Evolutionary conservation across 306 rosid genomes (phyloP).

Genomic region (Prunus salicina): DNA sequence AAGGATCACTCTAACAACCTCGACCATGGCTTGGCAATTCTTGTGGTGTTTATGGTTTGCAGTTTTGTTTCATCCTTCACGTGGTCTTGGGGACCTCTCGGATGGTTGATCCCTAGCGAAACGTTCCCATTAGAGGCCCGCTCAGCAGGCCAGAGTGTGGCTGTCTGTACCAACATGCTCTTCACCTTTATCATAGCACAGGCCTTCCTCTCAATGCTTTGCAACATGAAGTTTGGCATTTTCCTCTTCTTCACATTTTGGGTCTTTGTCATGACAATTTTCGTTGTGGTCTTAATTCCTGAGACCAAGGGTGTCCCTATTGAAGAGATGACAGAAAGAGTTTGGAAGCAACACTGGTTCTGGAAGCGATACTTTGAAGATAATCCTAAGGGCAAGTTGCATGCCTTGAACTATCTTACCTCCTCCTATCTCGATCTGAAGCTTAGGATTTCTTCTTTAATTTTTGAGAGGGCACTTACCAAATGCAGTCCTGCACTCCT

Average conservation of each 20-base stretch:
- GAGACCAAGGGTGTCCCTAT: too few species aligned
- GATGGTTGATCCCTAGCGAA: slow-evolving; percentile 82
- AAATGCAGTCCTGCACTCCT: not conserved
- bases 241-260: slow-evolving; percentile 78
- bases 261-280: slow-evolving; percentile 53
- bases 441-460: not conserved
- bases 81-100: slow-evolving; percentile 88
- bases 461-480: not conserved
- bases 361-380: too few species aligned
- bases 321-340: too few species aligned
- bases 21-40: slow-evolving; percentile 25
- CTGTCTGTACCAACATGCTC: slow-evolving; percentile 59
- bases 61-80: slow-evolving; percentile 60
- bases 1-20: slow-evolving; percentile 37
- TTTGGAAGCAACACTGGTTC: too few species aligned
- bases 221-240: slow-evolving; percentile 65
- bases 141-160: slow-evolving; percentile 67
- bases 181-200: slow-evolving; percentile 50
- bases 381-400: too few species aligned
- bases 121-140: slow-evolving; percentile 71
- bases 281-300: slow-evolving; percentile 14
- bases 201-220: slow-evolving; percentile 57
- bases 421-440: not conserved
- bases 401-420: too few species aligned
- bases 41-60: slow-evolving; percentile 69